Base-by-base conservation (phyloP, 345 rosid species). In the Trapa bicornis region DNA sequence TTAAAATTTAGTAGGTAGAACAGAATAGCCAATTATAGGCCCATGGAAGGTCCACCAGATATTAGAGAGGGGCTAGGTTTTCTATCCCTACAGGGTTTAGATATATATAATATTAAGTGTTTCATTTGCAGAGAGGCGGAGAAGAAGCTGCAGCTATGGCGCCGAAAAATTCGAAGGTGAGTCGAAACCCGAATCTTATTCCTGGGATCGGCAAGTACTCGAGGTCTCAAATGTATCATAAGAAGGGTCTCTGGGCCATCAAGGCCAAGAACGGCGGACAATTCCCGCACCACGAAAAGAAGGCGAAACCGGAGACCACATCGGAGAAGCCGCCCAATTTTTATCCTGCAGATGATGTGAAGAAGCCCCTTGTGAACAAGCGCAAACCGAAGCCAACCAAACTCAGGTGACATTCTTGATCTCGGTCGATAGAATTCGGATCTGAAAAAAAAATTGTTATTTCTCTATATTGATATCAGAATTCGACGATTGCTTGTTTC, bases 251-350 rank as follows among this genome's bases (percentile, higher is more conserved):
- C 47, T 87, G 88, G 92, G 92, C 92, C 3, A 83, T 85, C 65
- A 90, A 88, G 85, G 96, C 91, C n/a, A 88, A 90, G 72, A 81
- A 93, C 37, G 97, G 97, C 72, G 95, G 95, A 75, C 85, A 71
- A 48, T 88, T 87, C 66, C 96, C 98, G 2, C 89, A 76, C 75
- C 97, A 93, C 75, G 87, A 83, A 39, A 83, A 89, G 61, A 76
- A 81, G 71, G 65, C 85, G 0, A 84, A 84, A 69, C 79, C 82
- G 1, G 74, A 75, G 1, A 70, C 88, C 69, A 69, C 88, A 5
- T 83, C 72, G n/a, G 87, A 77, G 76, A 85, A 80, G 72, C 74
- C 77, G 0, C 82, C 88, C 3, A 85, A 85, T 76, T 87, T 85
- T 69, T 87, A 87, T 60, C 92, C 96, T 0, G 96, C 96, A 1